Evolutionary conservation across 768 basidiomycete genomes (phyloP).

Genomic region (Mrakia frigida): DNA sequence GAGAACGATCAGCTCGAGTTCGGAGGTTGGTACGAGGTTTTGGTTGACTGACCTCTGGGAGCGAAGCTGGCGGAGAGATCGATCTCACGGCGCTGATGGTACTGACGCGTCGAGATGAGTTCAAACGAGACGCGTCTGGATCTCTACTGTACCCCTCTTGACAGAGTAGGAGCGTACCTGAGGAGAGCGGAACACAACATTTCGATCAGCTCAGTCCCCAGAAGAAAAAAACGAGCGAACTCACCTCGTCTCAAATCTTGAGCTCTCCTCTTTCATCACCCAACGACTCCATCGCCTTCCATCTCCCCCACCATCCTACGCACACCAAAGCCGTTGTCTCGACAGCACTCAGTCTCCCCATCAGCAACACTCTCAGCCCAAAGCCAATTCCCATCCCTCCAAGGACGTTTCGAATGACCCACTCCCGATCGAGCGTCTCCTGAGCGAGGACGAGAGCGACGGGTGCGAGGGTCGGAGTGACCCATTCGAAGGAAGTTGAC

Average conservation of each 20-base stretch:
- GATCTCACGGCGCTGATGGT: too few relatives aligned
- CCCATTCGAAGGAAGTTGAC: background rate
- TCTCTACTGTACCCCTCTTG: too few relatives aligned
- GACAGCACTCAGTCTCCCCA: background rate
- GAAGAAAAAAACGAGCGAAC: too few relatives aligned
- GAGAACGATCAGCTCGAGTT: too few relatives aligned
- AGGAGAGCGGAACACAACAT: too few relatives aligned
- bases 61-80: too few relatives aligned
- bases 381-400: conserved; percentile 44
- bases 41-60: too few relatives aligned
- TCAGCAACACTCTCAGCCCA: conserved; percentile 37
- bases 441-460: conserved; percentile 10
- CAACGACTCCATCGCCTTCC: background rate
- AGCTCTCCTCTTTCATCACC: background rate
- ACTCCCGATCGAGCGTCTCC: conserved; percentile 36
- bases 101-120: too few relatives aligned
- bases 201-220: too few relatives aligned
- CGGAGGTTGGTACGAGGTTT: too few relatives aligned
- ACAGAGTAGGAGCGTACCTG: too few relatives aligned
- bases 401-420: conserved; percentile 40
- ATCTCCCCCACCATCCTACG: conserved; percentile 3
- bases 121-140: too few relatives aligned
- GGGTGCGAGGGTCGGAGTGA: background rate
- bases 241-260: background rate
- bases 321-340: conserved; percentile 10